A percentile compares a stretch with the other conserved stretches of the same genome.
These are phyloP conservation scores for Acidomyces sp. DNA, from an alignment of 495 filamentous ascomycete species.

Conservation along the genomic window DNA sequence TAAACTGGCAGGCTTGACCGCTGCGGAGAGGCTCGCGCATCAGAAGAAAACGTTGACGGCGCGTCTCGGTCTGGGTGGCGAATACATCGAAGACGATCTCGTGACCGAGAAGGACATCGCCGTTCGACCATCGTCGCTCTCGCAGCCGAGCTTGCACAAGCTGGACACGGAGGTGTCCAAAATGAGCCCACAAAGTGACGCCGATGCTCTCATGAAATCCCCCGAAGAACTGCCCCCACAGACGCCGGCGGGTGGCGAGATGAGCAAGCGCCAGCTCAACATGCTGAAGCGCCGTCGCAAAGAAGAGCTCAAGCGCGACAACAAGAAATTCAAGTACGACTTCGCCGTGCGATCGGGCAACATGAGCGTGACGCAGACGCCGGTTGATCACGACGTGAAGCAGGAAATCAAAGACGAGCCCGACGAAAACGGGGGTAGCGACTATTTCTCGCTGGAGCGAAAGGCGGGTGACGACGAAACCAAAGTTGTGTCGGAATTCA, in stretches of 20 bases:
- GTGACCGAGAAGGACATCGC: conserved; percentile 49
- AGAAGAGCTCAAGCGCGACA: conserved; percentile 43
- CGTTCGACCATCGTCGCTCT: conserved; percentile 19
- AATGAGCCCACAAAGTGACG: conserved; percentile 25
- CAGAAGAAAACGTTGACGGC: conserved; percentile 78
- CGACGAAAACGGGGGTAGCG: conserved; percentile 37
- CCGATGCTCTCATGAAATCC: conserved; percentile 30
- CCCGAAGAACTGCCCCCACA: conserved; percentile 34
- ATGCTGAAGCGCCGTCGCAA: conserved; percentile 71
- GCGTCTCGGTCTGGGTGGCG: conserved; percentile 71
- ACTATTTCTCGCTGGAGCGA: conserved; percentile 81
- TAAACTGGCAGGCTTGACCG: conserved; percentile 65
- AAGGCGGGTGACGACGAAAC: conserved; percentile 67
- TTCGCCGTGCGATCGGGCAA: conserved; percentile 57
- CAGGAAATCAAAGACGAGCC: conserved; percentile 44
- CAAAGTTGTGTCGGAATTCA: conserved; percentile 92
- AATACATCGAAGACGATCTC: conserved; percentile 74
- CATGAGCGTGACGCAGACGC: conserved; percentile 49
- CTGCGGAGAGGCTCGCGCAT: conserved; percentile 61
- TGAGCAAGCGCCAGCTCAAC: conserved; percentile 87
- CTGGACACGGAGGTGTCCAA: conserved; percentile 33
- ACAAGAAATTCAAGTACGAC: conserved; percentile 84
- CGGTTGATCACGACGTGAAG: conserved; percentile 52
- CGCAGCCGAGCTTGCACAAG: conserved; percentile 31
- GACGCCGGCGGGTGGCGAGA: conserved; percentile 54